These are phyloP conservation scores for Shiraia bambusicola DNA, from an alignment of 2,329 filamentous ascomycete genomes.

Conservation along the genomic window DNA sequence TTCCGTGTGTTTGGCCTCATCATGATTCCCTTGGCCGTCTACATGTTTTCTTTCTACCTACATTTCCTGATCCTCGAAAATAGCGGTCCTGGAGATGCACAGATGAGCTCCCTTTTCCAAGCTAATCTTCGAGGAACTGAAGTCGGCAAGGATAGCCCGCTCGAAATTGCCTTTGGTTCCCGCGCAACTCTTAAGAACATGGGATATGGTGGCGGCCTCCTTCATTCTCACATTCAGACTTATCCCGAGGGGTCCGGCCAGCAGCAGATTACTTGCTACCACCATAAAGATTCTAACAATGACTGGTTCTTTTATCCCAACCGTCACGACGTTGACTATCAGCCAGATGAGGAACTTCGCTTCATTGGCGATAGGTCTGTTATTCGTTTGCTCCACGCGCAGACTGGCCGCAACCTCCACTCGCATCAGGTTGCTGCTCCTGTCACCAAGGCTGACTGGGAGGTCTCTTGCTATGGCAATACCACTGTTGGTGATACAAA, in stretches of 20 bases:
- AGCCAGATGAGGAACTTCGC: conserved; percentile 67
- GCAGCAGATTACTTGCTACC: conserved; percentile 98
- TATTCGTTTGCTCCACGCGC: conserved; percentile 87
- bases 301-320: conserved; percentile 99
- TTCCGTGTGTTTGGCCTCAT: conserved; percentile 86
- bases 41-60: conserved; percentile 91
- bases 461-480: conserved; percentile 96
- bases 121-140: conserved; percentile 92
- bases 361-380: conserved; percentile 76
- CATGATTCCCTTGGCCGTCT: conserved; percentile 82
- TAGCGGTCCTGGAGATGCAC: conserved; percentile 94
- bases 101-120: conserved; percentile 99
- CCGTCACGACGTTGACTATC: conserved; percentile 71
- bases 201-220: conserved; percentile 94
- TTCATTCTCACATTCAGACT: conserved; percentile 95
- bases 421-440: conserved; percentile 89
- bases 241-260: conserved; percentile 91
- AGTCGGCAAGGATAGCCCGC: conserved; percentile 89
- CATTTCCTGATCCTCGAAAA: conserved; percentile 94
- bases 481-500: conserved; percentile 94
- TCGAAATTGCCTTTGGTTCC: conserved; percentile 88
- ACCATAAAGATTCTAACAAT: conserved; percentile 99
- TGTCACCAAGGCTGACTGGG: conserved; percentile 82
- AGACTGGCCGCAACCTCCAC: conserved; percentile 96
- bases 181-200: conserved; percentile 96